Percentiles rank a stretch among this genome's conserved stretches.
Conservation (phyloP, 768 basidiomycete genomes). For the Dioszegia aurantiaca region DNA sequence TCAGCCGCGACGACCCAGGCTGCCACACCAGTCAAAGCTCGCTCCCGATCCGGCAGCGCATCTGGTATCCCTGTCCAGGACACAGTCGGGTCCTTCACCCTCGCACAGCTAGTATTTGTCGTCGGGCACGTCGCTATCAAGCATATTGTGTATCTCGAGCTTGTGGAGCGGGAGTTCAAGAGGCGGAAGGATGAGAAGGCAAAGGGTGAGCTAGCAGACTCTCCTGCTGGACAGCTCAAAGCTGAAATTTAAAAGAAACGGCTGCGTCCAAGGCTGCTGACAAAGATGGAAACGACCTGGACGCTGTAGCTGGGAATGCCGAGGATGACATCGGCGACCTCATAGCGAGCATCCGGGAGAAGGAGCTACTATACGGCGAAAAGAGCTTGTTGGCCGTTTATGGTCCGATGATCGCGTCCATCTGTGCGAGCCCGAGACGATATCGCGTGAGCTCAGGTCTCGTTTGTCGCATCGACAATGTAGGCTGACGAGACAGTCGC, state of each 20-base stretch:
- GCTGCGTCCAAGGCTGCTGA: slow-evolving; percentile 52
- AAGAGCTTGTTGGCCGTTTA: slow-evolving; percentile 77
- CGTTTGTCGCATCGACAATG: background rate
- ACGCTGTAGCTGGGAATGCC: slow-evolving; percentile 94
- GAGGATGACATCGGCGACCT: slow-evolving; percentile 98
- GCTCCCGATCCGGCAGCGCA: slow-evolving; percentile 14
- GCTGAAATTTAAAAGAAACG: slow-evolving; percentile 57
- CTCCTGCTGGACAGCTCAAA: background rate
- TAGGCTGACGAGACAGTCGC: slow-evolving; percentile 60
- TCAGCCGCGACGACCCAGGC: background rate
- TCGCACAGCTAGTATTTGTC: slow-evolving; percentile 90
- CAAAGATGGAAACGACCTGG: slow-evolving; percentile 73
- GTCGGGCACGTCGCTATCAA: slow-evolving; percentile 97
- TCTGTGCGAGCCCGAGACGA: slow-evolving; percentile 83
- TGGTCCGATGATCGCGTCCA: slow-evolving; percentile 84
- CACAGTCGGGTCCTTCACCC: slow-evolving; percentile 72
- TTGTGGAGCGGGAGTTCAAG: slow-evolving; percentile 95
- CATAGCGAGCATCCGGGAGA: slow-evolving; percentile 77
- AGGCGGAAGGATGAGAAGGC: slow-evolving; percentile 87
- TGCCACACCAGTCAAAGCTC: slow-evolving; percentile 10
- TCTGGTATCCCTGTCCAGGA: slow-evolving; percentile 17
- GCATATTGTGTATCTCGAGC: slow-evolving; percentile 91
- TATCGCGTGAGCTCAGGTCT: slow-evolving; percentile 66
- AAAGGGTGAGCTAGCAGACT: slow-evolving; percentile 59
- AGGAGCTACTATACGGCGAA: slow-evolving; percentile 78